phyloP scores from a whole-genome alignment of 1,139 yeast species.

The Candida sanyaensis region DNA sequence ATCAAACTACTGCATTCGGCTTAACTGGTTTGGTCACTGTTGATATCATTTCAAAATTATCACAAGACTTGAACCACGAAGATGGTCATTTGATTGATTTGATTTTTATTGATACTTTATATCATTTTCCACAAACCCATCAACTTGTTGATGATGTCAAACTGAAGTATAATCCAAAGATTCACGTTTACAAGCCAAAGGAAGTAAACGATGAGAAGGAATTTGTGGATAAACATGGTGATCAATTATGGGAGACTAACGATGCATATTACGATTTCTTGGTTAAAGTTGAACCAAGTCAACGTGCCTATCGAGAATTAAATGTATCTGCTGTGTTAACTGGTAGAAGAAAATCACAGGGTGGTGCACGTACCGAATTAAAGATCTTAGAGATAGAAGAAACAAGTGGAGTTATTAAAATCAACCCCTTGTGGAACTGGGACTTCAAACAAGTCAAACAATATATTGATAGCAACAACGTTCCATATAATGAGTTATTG shows the following conservation, averaged over 20 bases:
- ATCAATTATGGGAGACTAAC: constrained; percentile 78
- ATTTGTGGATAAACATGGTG: constrained; percentile 70
- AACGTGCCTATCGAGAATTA: constrained; percentile 76
- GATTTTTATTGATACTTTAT: constrained; percentile 85
- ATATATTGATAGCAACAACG: constrained; percentile 68
- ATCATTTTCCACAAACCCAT: constrained; percentile 91
- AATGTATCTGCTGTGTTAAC: constrained; percentile 83
- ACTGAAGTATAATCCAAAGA: constrained; percentile 51
- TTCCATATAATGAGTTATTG: constrained; percentile 83
- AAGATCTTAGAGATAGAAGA: constrained; percentile 78
- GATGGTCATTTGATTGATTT: constrained; percentile 59
- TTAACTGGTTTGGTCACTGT: constrained; percentile 86
- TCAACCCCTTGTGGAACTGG: constrained; percentile 91
- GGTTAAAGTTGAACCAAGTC: constrained; percentile 92
- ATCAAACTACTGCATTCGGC: constrained; percentile 95
- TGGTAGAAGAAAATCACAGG: constrained; percentile 90
- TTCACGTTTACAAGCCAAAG: constrained; percentile 68
- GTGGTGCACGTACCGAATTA: constrained; percentile 75
- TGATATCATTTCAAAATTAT: constrained; percentile 73
- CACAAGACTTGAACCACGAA: constrained; percentile 6
- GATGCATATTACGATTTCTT: constrained; percentile 81
- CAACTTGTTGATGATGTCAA: constrained; percentile 67
- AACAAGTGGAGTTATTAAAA: constrained; percentile 69
- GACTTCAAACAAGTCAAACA: constrained; percentile 67
- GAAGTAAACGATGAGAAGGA: constrained; percentile 60